phyloP scores from a whole-genome alignment of 805 yeast genomes.

The Spathaspora sp. region DNA sequence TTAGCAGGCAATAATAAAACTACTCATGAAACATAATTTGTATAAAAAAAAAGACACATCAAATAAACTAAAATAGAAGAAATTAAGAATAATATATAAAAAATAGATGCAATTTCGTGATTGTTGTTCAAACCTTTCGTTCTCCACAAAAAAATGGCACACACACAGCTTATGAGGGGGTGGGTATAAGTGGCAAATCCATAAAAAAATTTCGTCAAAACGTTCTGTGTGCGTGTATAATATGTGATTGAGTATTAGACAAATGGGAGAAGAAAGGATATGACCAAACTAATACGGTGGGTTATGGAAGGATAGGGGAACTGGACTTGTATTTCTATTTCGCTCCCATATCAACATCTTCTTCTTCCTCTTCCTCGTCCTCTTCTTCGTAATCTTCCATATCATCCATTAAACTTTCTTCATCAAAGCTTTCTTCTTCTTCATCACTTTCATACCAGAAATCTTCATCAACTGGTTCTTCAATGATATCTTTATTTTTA shows the following conservation, averaged over 20 bases:
- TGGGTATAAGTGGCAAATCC: neutral
- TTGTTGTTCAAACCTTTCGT: neutral
- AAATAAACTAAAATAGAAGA: neutral
- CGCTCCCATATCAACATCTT: conserved; percentile 25
- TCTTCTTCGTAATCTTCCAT: conserved; percentile 51
- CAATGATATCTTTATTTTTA: conserved; percentile 43
- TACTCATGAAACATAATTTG: neutral
- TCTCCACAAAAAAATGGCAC: neutral
- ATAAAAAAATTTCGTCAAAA: neutral
- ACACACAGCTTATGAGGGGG: neutral
- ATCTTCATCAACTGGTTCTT: conserved; percentile 66
- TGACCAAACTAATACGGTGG: neutral
- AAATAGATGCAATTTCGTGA: neutral
- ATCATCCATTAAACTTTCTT: conserved; percentile 46
- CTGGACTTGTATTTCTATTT: neutral
- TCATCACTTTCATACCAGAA: conserved; percentile 72
- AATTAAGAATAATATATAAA: neutral
- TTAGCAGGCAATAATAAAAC: neutral
- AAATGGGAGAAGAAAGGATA: neutral
- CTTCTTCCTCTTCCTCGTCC: conserved; percentile 57
- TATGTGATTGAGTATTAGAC: neutral
- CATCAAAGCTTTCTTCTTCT: conserved; percentile 42
- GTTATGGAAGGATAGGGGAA: neutral
- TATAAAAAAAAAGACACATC: neutral
- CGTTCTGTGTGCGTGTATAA: neutral